These are phyloP conservation scores for Chlorophyllum brunneum DNA, from an alignment of 768 basidiomycete species.

Conservation along the genomic window DNA sequence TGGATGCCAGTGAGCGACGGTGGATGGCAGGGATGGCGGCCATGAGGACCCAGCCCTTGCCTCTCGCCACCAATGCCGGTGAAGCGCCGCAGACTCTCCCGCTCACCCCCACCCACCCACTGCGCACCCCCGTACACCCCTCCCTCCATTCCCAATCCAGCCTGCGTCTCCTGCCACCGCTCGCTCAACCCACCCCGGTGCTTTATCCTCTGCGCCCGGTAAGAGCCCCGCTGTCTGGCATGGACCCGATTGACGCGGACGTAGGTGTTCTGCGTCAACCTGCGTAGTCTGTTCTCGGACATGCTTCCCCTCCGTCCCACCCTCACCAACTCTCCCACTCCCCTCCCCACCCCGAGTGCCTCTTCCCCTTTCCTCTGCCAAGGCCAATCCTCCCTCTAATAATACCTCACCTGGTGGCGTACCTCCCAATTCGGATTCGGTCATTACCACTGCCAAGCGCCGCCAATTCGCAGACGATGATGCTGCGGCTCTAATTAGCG, in stretches of 20 bases:
- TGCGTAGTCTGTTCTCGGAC: conserved; percentile 44
- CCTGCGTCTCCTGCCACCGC: conserved; percentile 8
- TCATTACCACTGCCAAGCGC: conserved; percentile 24
- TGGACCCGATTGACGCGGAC: neutral
- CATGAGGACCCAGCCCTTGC: neutral
- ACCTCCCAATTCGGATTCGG: neutral
- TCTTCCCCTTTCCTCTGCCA: no score
- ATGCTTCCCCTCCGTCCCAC: conserved; percentile 32
- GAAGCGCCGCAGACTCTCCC: neutral
- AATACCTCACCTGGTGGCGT: conserved; percentile 7
- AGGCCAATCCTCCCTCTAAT: conserved; percentile 16
- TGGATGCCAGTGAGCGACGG: no score
- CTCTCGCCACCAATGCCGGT: neutral
- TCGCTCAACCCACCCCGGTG: conserved; percentile 1
- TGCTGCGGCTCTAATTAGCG: conserved; percentile 7
- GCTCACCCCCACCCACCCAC: neutral
- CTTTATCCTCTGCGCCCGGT: conserved; percentile 7
- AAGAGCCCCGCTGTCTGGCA: neutral
- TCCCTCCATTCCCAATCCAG: neutral
- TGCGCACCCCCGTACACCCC: neutral
- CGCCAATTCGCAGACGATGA: conserved; percentile 26
- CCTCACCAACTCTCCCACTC: conserved; percentile 23
- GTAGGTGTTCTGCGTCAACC: conserved; percentile 35
- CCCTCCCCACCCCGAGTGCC: conserved; percentile 27
- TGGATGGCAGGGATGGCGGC: neutral